phyloP scores from a whole-genome alignment of 371 early-diverging fungal genomes.

The Rhizopus sp. region DNA sequence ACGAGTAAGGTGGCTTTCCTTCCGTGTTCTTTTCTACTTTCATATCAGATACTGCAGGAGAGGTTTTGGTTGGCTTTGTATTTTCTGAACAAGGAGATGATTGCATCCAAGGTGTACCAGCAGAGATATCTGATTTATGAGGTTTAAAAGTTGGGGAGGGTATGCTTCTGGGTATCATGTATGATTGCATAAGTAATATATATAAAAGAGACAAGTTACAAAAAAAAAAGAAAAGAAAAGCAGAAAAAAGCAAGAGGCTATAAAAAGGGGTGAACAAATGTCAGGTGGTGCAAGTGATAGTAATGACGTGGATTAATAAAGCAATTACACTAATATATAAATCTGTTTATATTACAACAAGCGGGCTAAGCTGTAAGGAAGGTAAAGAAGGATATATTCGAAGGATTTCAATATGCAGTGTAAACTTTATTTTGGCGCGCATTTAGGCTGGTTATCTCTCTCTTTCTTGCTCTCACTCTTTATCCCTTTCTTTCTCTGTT shows the following conservation, averaged over 20 bases:
- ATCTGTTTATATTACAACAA: constrained; percentile 6
- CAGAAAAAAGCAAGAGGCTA: constrained; percentile 7
- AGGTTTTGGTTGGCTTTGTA: constrained; percentile 12
- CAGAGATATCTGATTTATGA: constrained; percentile 12
- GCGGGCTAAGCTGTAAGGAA: not conserved
- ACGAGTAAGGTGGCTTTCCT: constrained; percentile 84
- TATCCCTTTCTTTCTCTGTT: not conserved
- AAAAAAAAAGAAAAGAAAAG: constrained; percentile 17
- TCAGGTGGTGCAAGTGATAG: constrained; percentile 21
- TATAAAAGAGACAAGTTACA: constrained; percentile 7
- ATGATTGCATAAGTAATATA: constrained; percentile 12
- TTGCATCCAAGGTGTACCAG: constrained; percentile 19
- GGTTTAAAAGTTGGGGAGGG: constrained; percentile 16
- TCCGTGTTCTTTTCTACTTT: constrained; percentile 31
- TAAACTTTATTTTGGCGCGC: constrained; percentile 31
- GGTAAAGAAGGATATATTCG: constrained; percentile 1
- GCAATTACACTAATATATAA: not conserved
- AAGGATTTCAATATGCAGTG: constrained; percentile 4
- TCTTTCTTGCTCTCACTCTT: not conserved
- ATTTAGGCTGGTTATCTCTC: constrained; percentile 1
- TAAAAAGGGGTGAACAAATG: constrained; percentile 3
- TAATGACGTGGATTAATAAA: constrained; percentile 25
- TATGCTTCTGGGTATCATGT: constrained; percentile 19
- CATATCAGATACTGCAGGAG: constrained; percentile 16
- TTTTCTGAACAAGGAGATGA: constrained; percentile 7